phyloP scores from a whole-genome alignment of 176 grass and related monocot genomes.

The Oropetium thomaeum region DNA sequence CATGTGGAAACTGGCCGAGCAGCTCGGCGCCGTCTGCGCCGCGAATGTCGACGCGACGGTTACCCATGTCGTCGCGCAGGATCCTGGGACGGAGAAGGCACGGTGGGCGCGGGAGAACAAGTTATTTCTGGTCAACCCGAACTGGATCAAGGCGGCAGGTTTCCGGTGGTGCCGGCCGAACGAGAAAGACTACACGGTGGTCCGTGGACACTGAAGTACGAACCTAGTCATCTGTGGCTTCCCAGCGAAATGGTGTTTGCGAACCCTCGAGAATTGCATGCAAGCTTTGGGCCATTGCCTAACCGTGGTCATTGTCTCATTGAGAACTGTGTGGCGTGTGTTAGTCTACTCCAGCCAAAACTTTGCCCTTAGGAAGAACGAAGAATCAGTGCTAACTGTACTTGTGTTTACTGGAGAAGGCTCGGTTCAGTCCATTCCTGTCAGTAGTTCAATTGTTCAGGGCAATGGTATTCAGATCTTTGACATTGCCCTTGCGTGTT shows the following conservation, averaged over 20 bases:
- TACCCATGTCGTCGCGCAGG: conserved; percentile 55
- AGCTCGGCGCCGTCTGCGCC: conserved; percentile 54
- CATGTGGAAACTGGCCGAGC: conserved; percentile 52
- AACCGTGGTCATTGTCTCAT: background rate
- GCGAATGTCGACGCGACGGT: conserved; percentile 32
- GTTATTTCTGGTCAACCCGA: conserved; percentile 46
- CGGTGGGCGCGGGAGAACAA: conserved; percentile 42
- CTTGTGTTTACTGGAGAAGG: background rate
- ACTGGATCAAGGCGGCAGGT: conserved; percentile 48
- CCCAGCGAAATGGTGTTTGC: background rate
- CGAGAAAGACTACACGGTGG: conserved; percentile 39
- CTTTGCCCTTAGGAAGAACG: background rate
- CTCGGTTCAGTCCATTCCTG: background rate
- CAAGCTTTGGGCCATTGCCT: background rate
- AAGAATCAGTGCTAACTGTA: background rate
- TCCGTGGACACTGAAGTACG: background rate
- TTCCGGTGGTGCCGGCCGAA: conserved; percentile 47
- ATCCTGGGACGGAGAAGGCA: conserved; percentile 32
- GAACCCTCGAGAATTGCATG: background rate
- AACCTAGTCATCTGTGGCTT: background rate
- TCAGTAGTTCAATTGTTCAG: background rate
- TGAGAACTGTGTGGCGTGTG: background rate
- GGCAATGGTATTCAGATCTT: background rate
- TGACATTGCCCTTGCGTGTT: background rate
- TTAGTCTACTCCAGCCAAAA: background rate